Base-by-base conservation (phyloP, 768 basidiomycete species). In the Leccinum fibrillosum region DNA sequence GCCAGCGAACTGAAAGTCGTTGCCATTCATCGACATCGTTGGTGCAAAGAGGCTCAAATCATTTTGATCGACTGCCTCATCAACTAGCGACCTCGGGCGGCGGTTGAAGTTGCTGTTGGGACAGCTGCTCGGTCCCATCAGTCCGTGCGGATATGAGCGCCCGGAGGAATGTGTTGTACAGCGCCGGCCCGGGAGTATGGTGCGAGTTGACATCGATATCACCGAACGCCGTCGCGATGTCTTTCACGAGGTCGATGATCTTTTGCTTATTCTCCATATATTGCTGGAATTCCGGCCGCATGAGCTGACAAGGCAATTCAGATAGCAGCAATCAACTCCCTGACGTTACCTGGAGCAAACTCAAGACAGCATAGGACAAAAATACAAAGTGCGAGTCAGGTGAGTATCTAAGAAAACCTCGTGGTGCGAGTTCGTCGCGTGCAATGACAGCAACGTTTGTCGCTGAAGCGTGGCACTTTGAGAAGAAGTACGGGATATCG, bases 301-400 rank as follows among this genome's bases (percentile, higher is more conserved):
- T 80, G 48, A 94, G 81, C 91, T 94, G 62, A 2, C 54, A 58
- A 54, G 19, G 26, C 13, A 19, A 45, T 44, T 72, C 9, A 71
- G 63, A 51, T 30, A 53, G 6, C 37, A 55, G 54, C 8, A 34
- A 47, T 47, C 4, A 17, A 15, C 6, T 19, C 23, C 51, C 49
- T 19, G 10, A 45, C 26, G 12, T 56, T 53, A 93, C 90, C 86
- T 98, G 98, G 61, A 99, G 79, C 62, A 98, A 77, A 66, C 89
- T 96, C 57, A 97, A 77, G 8, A 98, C 89, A 0, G 93, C 94
- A 73, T 98, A 97, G n/a, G 89, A 90, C 48, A 84, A 84, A 76
- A 91, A 88, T 8, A 98, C 95, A 62, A 91, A 96, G 65, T 90
- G 89, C 5, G 91, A 89, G 71, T 98, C 95, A 4, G 94, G 90